Conservation (phyloP, 768 basidiomycete genomes). For the Favolaschia claudopus region DNA sequence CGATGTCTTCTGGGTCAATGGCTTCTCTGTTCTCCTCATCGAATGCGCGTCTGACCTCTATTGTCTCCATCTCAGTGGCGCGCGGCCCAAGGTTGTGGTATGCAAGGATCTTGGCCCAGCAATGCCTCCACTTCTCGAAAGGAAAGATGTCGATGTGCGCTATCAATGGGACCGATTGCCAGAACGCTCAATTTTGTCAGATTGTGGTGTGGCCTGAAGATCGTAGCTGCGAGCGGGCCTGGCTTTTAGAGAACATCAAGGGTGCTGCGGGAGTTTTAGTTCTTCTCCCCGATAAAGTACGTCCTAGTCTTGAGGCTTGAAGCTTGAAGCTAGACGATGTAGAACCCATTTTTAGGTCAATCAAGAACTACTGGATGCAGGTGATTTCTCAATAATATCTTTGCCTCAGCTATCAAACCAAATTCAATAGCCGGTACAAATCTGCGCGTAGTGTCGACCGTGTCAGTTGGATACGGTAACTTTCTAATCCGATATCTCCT, state of each 20-base stretch:
- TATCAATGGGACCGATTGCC: too few relatives aligned
- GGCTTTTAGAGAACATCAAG: conserved; percentile 77
- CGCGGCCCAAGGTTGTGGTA: conserved; percentile 23
- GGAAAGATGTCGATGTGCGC: conserved; percentile 18
- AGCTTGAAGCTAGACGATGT: too few relatives aligned
- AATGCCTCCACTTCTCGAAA: conserved; percentile 15
- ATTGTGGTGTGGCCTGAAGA: conserved; percentile 60
- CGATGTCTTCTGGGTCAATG: conserved; percentile 23
- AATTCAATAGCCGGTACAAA: conserved; percentile 66
- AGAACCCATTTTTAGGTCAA: conserved; percentile 63
- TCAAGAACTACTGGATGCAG: conserved; percentile 71
- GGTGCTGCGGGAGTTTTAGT: conserved; percentile 71
- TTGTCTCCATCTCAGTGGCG: conserved; percentile 17
- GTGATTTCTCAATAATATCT: conserved; percentile 32
- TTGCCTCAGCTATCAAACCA: background rate
- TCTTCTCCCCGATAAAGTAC: conserved; percentile 77
- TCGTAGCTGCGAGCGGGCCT: conserved; percentile 61
- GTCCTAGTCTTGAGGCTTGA: background rate
- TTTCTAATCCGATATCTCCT: background rate
- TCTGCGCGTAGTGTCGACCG: conserved; percentile 86
- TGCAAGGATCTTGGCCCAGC: conserved; percentile 25
- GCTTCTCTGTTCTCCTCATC: background rate
- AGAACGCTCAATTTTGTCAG: conserved; percentile 25
- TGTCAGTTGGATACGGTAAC: conserved; percentile 90
- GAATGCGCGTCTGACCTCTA: conserved; percentile 9